Percentiles rank a stretch among this genome's conserved stretches.
Conservation (phyloP, 192 early-diverging fungal species). For the Coemansia sp. region DNA sequence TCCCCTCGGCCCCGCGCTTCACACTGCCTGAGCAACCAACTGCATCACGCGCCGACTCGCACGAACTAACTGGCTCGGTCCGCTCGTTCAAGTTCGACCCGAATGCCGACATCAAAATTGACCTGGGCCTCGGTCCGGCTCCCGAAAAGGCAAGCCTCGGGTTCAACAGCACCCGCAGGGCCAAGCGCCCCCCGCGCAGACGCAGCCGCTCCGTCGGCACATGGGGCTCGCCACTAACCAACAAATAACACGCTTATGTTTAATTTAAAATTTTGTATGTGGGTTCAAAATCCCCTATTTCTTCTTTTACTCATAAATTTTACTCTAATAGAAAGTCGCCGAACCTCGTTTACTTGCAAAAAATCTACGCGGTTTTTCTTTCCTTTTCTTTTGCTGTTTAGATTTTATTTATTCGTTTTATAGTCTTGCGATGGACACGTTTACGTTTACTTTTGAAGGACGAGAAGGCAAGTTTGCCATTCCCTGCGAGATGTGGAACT, state of each 20-base stretch:
- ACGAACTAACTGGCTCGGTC: neutral
- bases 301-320: neutral
- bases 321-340: neutral
- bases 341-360: neutral
- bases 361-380: neutral
- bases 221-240: constrained; percentile 25
- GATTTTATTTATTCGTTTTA: neutral
- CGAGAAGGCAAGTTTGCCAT: neutral
- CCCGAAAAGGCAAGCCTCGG: neutral
- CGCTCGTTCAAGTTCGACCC: constrained; percentile 17
- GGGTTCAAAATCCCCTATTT: neutral
- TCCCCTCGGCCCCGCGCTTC: constrained; percentile 3
- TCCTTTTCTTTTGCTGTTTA: neutral
- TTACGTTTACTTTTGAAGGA: neutral
- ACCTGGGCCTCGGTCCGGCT: constrained; percentile 29
- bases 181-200: constrained; percentile 20
- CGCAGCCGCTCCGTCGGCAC: constrained; percentile 38
- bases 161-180: constrained; percentile 1
- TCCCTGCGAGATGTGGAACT: neutral
- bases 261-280: neutral
- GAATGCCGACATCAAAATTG: constrained; percentile 23
- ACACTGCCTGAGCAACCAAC: neutral
- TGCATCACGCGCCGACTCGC: neutral
- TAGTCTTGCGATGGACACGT: neutral
- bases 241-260: neutral